Evolutionary conservation across 306 rosid species (phyloP).

Genomic region (Quercus agrifolia): DNA sequence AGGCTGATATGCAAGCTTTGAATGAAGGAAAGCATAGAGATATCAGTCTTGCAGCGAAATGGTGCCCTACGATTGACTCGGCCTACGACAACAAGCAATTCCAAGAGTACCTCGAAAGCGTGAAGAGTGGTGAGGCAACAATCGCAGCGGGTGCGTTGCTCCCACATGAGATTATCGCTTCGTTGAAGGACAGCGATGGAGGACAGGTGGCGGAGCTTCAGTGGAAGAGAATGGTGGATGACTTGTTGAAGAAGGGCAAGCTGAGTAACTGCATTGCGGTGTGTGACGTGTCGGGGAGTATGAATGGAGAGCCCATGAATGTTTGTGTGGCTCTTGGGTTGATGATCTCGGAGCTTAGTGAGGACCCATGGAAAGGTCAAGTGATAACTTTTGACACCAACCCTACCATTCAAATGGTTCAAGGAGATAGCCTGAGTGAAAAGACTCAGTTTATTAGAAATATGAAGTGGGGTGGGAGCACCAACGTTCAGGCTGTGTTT

Average conservation of each 20-base stretch:
- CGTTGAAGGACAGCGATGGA: background rate
- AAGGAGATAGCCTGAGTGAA: constrained; percentile 37
- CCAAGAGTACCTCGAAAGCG: constrained; percentile 37
- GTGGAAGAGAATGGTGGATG: constrained; percentile 18
- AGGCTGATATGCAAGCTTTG: constrained; percentile 40
- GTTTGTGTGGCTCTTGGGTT: too few species aligned
- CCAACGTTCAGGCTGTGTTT: constrained; percentile 64
- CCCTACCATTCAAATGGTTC: constrained; percentile 50
- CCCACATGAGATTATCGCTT: constrained; percentile 48
- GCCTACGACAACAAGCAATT: constrained; percentile 56
- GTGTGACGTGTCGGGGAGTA: constrained; percentile 58
- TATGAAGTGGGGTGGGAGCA: constrained; percentile 32
- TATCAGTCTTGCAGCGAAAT: constrained; percentile 62
- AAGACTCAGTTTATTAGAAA: constrained; percentile 32
- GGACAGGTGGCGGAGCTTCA: constrained; percentile 50
- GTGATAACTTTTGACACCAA: constrained; percentile 41
- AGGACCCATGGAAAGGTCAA: constrained; percentile 61
- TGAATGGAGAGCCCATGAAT: constrained; percentile 33
- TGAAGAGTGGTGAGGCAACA: constrained; percentile 33
- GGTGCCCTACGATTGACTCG: constrained; percentile 76
- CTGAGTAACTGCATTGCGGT: constrained; percentile 47
- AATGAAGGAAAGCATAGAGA: constrained; percentile 19
- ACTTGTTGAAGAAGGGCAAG: constrained; percentile 41
- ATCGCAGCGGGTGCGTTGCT: constrained; percentile 63
- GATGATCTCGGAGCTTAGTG: too few species aligned